Conservation (phyloP, 306 rosid species). For the Herpetospermum pedunculosum region DNA sequence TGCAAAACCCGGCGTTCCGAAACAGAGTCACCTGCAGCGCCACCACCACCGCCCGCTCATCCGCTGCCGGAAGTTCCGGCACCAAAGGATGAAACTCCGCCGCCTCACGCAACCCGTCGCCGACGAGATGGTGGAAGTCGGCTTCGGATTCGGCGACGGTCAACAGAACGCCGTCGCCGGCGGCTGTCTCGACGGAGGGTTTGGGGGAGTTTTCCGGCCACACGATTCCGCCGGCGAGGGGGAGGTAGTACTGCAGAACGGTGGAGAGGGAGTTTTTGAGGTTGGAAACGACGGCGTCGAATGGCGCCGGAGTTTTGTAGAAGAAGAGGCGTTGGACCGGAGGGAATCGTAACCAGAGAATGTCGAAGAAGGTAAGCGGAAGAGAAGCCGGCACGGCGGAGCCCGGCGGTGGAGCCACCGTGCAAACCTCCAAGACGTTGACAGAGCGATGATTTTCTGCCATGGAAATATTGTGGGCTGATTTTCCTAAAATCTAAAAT, state of each 20-base stretch:
- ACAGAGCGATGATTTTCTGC: background rate
- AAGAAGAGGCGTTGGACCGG: constrained; percentile 21
- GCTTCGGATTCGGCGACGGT: constrained; percentile 7
- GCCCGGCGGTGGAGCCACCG: constrained; percentile 14
- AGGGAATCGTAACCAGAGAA: constrained; percentile 8
- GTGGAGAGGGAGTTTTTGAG: constrained; percentile 25
- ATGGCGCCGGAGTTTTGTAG: constrained; percentile 18
- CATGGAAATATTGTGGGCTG: background rate
- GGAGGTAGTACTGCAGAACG: constrained; percentile 23
- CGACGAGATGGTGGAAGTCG: constrained; percentile 8
- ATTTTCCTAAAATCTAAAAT: no score
- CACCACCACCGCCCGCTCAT: constrained; percentile 12
- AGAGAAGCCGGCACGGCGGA: constrained; percentile 20
- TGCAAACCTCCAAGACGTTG: background rate
- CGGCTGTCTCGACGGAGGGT: constrained; percentile 9
- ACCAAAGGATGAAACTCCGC: constrained; percentile 6
- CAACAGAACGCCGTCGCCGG: constrained; percentile 10
- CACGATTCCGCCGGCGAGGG: background rate
- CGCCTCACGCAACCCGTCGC: background rate
- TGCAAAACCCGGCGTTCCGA: constrained; percentile 6
- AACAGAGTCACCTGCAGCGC: constrained; percentile 21
- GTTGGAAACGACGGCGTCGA: constrained; percentile 16
- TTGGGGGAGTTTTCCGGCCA: constrained; percentile 15
- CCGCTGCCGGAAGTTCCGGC: background rate
- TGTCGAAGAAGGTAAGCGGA: constrained; percentile 24